These are phyloP conservation scores for Podospora fimiseda DNA, from an alignment of 495 filamentous ascomycete species.

Conservation along the genomic window DNA sequence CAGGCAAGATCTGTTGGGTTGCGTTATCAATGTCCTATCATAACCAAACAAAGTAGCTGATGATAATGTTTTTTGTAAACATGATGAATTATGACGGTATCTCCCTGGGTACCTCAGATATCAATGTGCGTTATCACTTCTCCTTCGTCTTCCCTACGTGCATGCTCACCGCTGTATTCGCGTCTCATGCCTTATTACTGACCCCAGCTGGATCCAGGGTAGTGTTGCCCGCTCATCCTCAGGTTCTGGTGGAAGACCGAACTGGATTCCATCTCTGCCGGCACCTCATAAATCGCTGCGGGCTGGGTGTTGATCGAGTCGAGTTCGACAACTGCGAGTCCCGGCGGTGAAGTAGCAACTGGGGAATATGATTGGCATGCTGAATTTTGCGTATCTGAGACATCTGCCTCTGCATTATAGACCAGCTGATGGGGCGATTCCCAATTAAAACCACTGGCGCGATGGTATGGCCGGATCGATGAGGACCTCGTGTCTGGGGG, in stretches of 20 bases:
- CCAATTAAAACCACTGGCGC: slow-evolving; percentile 26
- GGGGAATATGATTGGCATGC: not conserved
- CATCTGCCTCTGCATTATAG: not conserved
- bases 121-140: no score
- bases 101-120: no score
- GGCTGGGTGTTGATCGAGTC: not conserved
- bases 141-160: no score
- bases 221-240: no score
- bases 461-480: slow-evolving; percentile 4
- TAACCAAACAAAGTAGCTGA: no score
- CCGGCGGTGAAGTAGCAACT: not conserved
- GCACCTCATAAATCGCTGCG: not conserved
- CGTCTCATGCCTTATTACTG: no score
- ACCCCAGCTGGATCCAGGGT: no score
- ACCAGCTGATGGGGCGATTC: slow-evolving; percentile 26
- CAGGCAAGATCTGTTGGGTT: no score
- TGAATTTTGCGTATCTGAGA: not conserved
- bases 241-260: not conserved
- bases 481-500: slow-evolving; percentile 11
- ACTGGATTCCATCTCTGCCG: not conserved
- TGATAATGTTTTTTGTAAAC: no score
- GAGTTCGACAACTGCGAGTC: not conserved
- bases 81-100: no score
- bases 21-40: no score
- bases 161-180: no score